A percentile compares a stretch with the other conserved stretches of the same genome.
Evolutionary conservation across 1,284 basidiomycete genomes (phyloP).

Genomic region (Cerrena zonata): DNA sequence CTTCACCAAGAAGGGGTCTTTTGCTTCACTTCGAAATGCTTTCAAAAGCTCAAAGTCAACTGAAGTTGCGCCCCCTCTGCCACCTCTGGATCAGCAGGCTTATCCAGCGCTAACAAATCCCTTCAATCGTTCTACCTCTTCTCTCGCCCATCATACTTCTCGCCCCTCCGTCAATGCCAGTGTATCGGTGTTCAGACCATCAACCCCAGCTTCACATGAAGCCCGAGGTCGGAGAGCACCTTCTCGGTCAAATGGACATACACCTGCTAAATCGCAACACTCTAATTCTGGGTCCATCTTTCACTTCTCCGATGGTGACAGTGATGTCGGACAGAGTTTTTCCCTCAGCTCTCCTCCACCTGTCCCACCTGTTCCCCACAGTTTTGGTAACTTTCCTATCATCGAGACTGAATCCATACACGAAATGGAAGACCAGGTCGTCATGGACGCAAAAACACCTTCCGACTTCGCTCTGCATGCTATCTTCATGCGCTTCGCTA

Average conservation of each 20-base stretch:
- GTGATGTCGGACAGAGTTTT: conserved; percentile 50
- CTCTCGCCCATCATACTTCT: conserved; percentile 41
- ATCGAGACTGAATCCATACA: conserved; percentile 47
- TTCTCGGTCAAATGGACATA: conserved; percentile 49
- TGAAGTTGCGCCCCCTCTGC: conserved; percentile 56
- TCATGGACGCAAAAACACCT: conserved; percentile 70
- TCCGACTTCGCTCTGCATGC: conserved; percentile 83
- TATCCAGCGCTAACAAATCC: conserved; percentile 72
- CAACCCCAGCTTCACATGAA: conserved; percentile 55
- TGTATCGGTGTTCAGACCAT: conserved; percentile 48
- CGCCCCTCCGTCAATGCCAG: conserved; percentile 34
- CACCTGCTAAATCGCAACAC: conserved; percentile 60
- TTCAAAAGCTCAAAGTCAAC: conserved; percentile 68
- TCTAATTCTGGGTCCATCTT: conserved; percentile 70
- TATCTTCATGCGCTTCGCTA: conserved; percentile 79
- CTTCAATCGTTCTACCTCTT: conserved; percentile 74
- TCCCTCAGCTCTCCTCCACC: conserved; percentile 48
- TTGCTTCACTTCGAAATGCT: conserved; percentile 82
- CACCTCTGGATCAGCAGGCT: conserved; percentile 55
- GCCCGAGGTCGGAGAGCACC: conserved; percentile 35
- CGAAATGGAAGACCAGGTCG: conserved; percentile 60
- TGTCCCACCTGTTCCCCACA: conserved; percentile 66
- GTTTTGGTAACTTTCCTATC: conserved; percentile 38
- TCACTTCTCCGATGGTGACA: conserved; percentile 62
- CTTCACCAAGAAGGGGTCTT: conserved; percentile 77